A percentile compares a stretch with the other conserved stretches of the same genome.
Evolutionary conservation across 768 basidiomycete species (phyloP).

Genomic region (Termitomyces sp.): DNA sequence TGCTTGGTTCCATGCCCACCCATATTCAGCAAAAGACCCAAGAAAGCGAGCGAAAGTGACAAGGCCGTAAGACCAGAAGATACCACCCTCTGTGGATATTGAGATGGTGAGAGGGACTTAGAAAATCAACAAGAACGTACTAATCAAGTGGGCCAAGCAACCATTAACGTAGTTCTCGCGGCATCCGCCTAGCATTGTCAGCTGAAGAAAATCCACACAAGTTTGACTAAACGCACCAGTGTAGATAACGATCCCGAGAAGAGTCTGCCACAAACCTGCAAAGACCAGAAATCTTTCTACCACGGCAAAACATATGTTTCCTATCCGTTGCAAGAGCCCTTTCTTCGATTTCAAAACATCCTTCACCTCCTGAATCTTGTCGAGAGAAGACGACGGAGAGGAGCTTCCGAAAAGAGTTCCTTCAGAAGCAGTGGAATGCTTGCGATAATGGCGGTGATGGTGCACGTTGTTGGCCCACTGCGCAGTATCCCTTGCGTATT

Average conservation of each 20-base stretch:
- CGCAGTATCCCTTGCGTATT: conserved; percentile 38
- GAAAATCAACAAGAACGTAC: conserved; percentile 39
- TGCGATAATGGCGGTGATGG: conserved; percentile 38
- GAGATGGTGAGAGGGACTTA: conserved; percentile 5
- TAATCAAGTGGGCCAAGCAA: conserved; percentile 90
- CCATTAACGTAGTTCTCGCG: conserved; percentile 74
- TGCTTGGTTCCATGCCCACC: conserved; percentile 94
- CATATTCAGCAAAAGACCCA: conserved; percentile 79
- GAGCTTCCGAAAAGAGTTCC: conserved; percentile 48
- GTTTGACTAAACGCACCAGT: conserved; percentile 43
- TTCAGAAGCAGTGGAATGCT: conserved; percentile 47
- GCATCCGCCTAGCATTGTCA: conserved; percentile 58
- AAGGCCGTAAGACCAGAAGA: conserved; percentile 92
- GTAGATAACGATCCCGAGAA: conserved; percentile 77
- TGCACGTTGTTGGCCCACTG: conserved; percentile 53
- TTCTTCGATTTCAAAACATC: conserved; percentile 14
- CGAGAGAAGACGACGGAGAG: conserved; percentile 52
- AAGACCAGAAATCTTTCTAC: conserved; percentile 66
- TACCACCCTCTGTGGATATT: conserved; percentile 65
- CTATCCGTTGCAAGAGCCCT: conserved; percentile 38
- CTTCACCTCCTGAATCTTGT: conserved; percentile 49
- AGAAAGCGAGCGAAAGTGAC: conserved; percentile 92
- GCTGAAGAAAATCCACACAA: not conserved
- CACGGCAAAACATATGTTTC: conserved; percentile 45
- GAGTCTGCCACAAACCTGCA: conserved; percentile 61